Conservation (phyloP, 768 basidiomycete genomes). For the Hydnomerulius pinastri region DNA sequence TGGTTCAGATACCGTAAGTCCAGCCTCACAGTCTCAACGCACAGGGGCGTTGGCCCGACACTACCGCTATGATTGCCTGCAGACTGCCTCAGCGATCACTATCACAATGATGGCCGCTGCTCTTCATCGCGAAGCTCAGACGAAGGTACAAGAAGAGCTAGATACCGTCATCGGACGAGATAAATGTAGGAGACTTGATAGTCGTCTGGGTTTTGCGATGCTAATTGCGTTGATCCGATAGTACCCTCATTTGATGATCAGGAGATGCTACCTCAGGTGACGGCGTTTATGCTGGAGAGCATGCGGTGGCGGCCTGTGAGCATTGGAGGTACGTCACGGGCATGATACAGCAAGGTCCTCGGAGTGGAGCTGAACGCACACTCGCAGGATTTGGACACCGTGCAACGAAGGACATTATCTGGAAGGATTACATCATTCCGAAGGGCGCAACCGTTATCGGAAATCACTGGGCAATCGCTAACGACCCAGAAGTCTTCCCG, state of each 20-base stretch:
- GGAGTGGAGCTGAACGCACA: slow-evolving; percentile 21
- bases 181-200: slow-evolving; percentile 13
- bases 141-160: slow-evolving; percentile 52
- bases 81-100: slow-evolving; percentile 50
- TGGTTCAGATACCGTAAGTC: slow-evolving; percentile 42
- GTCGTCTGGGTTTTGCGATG: not conserved
- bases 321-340: slow-evolving; percentile 27
- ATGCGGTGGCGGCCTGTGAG: slow-evolving; percentile 41
- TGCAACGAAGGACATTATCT: slow-evolving; percentile 56
- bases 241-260: slow-evolving; percentile 40
- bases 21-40: not conserved
- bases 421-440: slow-evolving; percentile 41
- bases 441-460: slow-evolving; percentile 39
- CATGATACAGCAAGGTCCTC: no score
- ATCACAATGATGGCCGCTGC: slow-evolving; percentile 58
- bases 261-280: slow-evolving; percentile 34
- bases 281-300: slow-evolving; percentile 38
- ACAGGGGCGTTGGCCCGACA: not conserved
- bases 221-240: slow-evolving; percentile 8
- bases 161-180: slow-evolving; percentile 49
- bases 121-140: slow-evolving; percentile 50
- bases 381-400: slow-evolving; percentile 60
- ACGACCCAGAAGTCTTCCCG: slow-evolving; percentile 54
- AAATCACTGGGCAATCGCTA: slow-evolving; percentile 47
- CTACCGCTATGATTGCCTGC: not conserved